Evolutionary conservation across 2,329 filamentous ascomycete species (phyloP).

Genomic region (Cercospora brassicicola): DNA sequence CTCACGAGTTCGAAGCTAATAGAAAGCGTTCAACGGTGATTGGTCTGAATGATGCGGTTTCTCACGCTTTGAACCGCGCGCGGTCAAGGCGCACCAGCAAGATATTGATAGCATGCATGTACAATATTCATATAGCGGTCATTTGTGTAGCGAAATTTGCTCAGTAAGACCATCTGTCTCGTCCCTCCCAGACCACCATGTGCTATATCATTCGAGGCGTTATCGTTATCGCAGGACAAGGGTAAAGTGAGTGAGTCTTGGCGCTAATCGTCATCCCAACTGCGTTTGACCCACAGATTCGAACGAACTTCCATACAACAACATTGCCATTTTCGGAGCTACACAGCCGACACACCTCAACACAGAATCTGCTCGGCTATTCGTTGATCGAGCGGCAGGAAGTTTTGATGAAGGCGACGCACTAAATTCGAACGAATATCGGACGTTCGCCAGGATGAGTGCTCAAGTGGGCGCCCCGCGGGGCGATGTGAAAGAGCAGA

Average conservation of each 20-base stretch:
- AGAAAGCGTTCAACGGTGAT: background rate
- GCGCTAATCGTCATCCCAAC: slow-evolving; percentile 5
- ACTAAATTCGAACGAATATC: background rate
- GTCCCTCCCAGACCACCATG: background rate
- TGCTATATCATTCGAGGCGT: background rate
- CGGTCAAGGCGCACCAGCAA: too few relatives aligned
- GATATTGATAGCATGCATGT: background rate
- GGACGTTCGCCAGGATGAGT: slow-evolving; percentile 6
- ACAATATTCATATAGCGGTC: background rate
- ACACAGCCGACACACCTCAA: background rate
- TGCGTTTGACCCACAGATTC: slow-evolving; percentile 3
- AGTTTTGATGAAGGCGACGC: background rate
- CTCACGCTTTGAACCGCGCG: background rate
- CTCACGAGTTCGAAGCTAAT: background rate
- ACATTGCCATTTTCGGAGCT: background rate
- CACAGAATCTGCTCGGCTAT: background rate
- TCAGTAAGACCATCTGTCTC: background rate
- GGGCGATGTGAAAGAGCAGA: background rate
- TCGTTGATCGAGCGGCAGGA: background rate
- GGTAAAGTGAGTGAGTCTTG: background rate
- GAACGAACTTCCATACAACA: slow-evolving; percentile 4
- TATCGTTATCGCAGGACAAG: background rate
- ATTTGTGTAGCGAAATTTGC: background rate
- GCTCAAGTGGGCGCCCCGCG: slow-evolving; percentile 3
- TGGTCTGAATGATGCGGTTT: background rate